Evolutionary conservation across 192 early-diverging fungal genomes (phyloP), one percentile per base, ranked within the genome.

Genomic region (Backusella morwellensis): DNA sequence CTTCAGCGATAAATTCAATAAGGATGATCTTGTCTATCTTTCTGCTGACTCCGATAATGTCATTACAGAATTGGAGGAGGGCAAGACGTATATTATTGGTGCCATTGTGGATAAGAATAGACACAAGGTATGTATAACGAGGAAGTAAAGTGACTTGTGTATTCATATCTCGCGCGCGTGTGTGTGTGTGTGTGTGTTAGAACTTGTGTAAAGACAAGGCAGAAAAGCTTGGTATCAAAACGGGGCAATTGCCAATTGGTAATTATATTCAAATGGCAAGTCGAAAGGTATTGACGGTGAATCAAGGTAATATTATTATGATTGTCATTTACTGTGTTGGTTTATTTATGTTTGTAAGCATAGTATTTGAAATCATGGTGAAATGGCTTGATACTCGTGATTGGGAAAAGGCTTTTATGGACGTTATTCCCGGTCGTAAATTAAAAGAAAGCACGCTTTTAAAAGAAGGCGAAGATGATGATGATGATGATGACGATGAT

Each of bases 61-160:
- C 17, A 74, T 96, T 19, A 77, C 87, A 2, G 76, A 82, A 7
- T 80, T 99, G 40, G 95, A 97, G 6, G 87, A 88, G n/a, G 77
- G 76, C 0, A 95, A 93, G 59, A 84, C 90, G 5, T 99, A 99
- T 81, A 78, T 99, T 17, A 92, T 99, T 79, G 98, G 98, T 40
- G 96, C 96, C 0, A 89, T 99, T 63, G 98, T 99, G 1, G 98
- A 99, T 77, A 94, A 93, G 78, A 99, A 99, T 76, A 84, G 97
- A 44, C 85, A 96, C 80, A 93, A 93, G 79, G 88, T 54, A 73
- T 36, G 35, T 52, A 26, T n/a, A 7, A 14, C 9, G 8, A 21
- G 8, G 23, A 19, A 6, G 3, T 0, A 1, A 35, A 38, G 38
- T 56, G 1, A 19, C 4, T 36, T 71, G 26, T 47, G 6, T 2